These are phyloP conservation scores for Phytophthora quininea DNA, from an alignment of 352 stramenopile genomes.

Conservation along the genomic window DNA sequence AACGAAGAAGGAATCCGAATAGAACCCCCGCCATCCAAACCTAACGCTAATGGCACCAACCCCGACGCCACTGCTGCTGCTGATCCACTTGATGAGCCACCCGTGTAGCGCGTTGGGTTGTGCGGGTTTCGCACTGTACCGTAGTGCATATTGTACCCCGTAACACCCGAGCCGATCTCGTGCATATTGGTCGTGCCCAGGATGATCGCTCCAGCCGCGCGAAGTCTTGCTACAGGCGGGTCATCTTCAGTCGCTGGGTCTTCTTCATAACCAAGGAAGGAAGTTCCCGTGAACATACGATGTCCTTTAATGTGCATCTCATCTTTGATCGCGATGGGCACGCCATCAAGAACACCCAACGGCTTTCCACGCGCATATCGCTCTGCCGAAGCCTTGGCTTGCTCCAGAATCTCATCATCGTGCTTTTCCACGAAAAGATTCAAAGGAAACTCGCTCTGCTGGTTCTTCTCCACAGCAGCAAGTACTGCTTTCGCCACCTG, in stretches of 20 bases:
- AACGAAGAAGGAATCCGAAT: conserved; percentile 91
- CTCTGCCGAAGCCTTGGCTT: conserved; percentile 68
- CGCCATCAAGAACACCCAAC: conserved; percentile 85
- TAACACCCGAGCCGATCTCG: conserved; percentile 79
- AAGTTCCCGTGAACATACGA: conserved; percentile 74
- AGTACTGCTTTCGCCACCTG: conserved; percentile 76
- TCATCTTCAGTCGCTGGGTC: conserved; percentile 53
- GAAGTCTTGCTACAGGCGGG: conserved; percentile 60
- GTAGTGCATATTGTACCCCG: conserved; percentile 81
- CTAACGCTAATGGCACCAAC: conserved; percentile 88
- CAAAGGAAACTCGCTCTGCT: conserved; percentile 53
- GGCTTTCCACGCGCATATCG: conserved; percentile 71
- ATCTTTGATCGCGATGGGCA: conserved; percentile 91
- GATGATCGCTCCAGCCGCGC: conserved; percentile 83
- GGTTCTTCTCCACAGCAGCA: conserved; percentile 56
- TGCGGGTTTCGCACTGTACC: conserved; percentile 87
- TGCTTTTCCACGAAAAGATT: conserved; percentile 80
- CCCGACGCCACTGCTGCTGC: conserved; percentile 88
- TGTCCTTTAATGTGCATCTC: conserved; percentile 79
- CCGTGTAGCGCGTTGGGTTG: conserved; percentile 82
- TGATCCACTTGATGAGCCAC: conserved; percentile 91
- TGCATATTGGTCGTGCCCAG: conserved; percentile 91
- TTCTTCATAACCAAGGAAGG: conserved; percentile 67
- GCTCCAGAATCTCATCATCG: conserved; percentile 69
- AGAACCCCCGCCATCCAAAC: conserved; percentile 88